Evolutionary conservation across 768 basidiomycete genomes (phyloP), one percentile per base, ranked within the genome.

Genomic region (Paxillus rubicundulus): DNA sequence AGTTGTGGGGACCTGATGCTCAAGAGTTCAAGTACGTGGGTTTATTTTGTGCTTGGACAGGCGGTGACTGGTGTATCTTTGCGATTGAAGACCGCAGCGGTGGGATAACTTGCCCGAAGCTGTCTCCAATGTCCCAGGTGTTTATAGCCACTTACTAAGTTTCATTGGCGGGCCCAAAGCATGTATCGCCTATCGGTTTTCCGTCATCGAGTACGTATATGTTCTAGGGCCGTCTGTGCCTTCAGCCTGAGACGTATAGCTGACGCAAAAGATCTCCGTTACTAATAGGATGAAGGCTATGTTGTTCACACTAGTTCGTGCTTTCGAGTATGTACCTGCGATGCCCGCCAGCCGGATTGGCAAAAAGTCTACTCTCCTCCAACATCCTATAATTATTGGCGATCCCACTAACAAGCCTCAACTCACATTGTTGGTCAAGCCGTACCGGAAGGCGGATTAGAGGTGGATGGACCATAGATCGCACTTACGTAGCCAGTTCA

Each of bases 121-220:
- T 1, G 76, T 71, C 1, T 61, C 62, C 4, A 51, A 62, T 0
- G 68, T 87, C 18, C 86, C 86, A 5, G 81, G 85, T 6, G 73
- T 86, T 0, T 85, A 24, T 79, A 78, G 79, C 8, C 77, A 84
- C 58, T 61, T 82, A 55, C 61, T 86, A 33, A 77, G 81, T 0
- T 89, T 89, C 74, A 58, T 84, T 2, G 82, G 82, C 32, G 86
- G 86, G 5, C 81, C 83, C 13, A 75, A 77, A 17, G 76, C 82
- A 0, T 89, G 86, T 54, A 86, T 87, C 33, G 85, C 0, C 86
- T 80, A 24, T 61, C 77, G 81, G 4, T 87, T 87, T 61, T 74
- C 86, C 13, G 64, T 86, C 18, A 70, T 79, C 14, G 83, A 84
- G 81, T 83, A 53, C 37, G 81, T 74, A 2, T 33, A 5, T 9